A percentile compares a stretch with the other conserved stretches of the same genome.
Evolutionary conservation across 1,284 basidiomycete species (phyloP).

Genomic region (Melanopsichium pennsylvanicum): DNA sequence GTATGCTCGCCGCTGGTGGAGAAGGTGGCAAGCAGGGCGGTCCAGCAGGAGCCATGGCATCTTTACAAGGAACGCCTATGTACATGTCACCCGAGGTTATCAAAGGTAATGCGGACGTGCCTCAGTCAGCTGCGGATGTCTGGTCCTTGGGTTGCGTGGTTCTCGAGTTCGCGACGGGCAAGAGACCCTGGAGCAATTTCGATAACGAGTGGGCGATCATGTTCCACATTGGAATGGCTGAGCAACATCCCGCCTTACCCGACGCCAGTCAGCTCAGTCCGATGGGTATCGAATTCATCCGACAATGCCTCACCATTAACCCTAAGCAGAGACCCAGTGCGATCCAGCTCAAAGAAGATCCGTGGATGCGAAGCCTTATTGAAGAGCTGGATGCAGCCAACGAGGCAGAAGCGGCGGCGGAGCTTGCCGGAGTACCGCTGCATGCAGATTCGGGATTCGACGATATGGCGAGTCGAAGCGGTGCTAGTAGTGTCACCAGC

Average conservation of each 20-base stretch:
- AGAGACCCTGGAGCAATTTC: conserved; percentile 96
- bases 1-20: conserved; percentile 63
- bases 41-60: conserved; percentile 71
- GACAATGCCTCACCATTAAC: conserved; percentile 88
- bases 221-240: conserved; percentile 98
- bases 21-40: conserved; percentile 67
- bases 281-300: conserved; percentile 91
- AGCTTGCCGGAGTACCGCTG: conserved; percentile 9
- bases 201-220: conserved; percentile 99
- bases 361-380: conserved; percentile 75
- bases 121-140: conserved; percentile 96
- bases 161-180: conserved; percentile 92
- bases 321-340: conserved; percentile 84
- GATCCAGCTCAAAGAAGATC: conserved; percentile 82
- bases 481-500: conserved; percentile 11
- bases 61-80: conserved; percentile 92
- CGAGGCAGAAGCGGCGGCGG: conserved; percentile 47
- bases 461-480: conserved; percentile 15
- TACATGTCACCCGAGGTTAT: conserved; percentile 99
- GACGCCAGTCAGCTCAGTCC: conserved; percentile 88
- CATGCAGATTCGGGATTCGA: conserved; percentile 6
- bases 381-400: conserved; percentile 59
- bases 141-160: conserved; percentile 98
- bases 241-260: conserved; percentile 93
- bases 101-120: conserved; percentile 75